These are phyloP conservation scores for Nicotiana otophora DNA, from an alignment of 257 asterid genomes.

Conservation along the genomic window DNA sequence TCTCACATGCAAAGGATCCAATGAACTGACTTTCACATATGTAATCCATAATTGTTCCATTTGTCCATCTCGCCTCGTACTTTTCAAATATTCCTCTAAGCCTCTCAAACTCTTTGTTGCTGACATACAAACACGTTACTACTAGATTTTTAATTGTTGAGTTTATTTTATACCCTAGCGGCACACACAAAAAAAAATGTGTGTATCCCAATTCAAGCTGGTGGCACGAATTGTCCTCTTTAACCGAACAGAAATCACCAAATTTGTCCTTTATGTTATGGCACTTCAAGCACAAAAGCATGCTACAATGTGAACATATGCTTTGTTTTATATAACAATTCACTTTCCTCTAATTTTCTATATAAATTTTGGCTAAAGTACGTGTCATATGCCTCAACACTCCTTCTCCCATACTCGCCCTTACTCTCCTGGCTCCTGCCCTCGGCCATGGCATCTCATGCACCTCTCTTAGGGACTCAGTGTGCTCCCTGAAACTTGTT, in stretches of 20 bases:
- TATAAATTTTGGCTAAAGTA: no score
- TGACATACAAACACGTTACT: background rate
- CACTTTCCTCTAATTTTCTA: no score
- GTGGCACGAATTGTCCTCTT: no score
- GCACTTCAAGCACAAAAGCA: background rate
- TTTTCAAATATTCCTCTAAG: constrained; percentile 21
- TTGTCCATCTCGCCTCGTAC: constrained; percentile 30
- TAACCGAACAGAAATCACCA: background rate
- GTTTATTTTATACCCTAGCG: background rate
- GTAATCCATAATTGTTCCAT: constrained; percentile 17
- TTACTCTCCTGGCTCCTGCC: no score
- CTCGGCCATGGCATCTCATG: no score
- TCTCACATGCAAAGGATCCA: constrained; percentile 60
- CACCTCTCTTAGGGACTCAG: no score
- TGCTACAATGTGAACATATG: background rate
- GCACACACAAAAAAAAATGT: no score
- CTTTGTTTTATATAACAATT: no score
- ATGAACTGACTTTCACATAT: constrained; percentile 33
- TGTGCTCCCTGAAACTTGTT: no score
- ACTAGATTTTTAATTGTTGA: background rate
- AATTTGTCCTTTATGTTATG: background rate
- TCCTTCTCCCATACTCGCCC: no score
- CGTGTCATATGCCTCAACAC: no score
- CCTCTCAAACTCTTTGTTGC: constrained; percentile 5
- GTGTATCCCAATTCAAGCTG: no score